Conservation (phyloP, 2,329 filamentous ascomycete genomes). For the Talaromyces sp. region DNA sequence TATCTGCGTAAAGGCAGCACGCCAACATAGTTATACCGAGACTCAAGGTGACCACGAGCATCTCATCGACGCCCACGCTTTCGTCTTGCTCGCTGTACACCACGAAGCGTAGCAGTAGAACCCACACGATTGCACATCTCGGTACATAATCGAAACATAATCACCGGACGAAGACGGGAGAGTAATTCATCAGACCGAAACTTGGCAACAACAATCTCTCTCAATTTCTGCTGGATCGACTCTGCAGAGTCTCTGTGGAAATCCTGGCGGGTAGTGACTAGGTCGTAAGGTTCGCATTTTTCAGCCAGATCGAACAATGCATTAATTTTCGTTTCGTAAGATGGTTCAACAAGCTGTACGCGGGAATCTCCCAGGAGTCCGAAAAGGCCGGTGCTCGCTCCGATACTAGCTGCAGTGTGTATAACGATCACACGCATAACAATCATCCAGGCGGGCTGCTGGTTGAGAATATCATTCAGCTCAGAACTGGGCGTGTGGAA, state of each 20-base stretch:
- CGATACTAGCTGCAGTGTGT: not conserved
- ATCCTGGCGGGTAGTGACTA: conserved; percentile 1
- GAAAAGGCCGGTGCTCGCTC: not conserved
- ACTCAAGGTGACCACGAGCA: not conserved
- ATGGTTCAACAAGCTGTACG: not conserved
- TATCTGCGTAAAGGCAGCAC: not conserved
- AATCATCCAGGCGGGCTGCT: not conserved
- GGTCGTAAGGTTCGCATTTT: not conserved
- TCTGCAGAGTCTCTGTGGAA: not conserved
- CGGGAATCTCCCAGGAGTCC: not conserved
- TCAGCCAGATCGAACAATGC: not conserved
- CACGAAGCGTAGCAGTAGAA: not conserved
- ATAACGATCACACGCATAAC: conserved; percentile 1
- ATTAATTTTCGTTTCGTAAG: not conserved
- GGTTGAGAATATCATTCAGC: not conserved
- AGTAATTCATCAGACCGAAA: not conserved
- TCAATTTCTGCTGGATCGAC: not conserved
- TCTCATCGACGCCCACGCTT: not conserved
- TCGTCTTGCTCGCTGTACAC: not conserved
- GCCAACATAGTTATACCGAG: not conserved
- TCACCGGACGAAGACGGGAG: not conserved
- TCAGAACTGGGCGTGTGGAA: not conserved
- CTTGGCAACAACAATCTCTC: not conserved
- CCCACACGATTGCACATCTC: conserved; percentile 1
- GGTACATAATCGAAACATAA: conserved; percentile 2